phyloP scores from a whole-genome alignment of 2,329 filamentous ascomycete genomes.

The Trichoderma lentiforme region DNA sequence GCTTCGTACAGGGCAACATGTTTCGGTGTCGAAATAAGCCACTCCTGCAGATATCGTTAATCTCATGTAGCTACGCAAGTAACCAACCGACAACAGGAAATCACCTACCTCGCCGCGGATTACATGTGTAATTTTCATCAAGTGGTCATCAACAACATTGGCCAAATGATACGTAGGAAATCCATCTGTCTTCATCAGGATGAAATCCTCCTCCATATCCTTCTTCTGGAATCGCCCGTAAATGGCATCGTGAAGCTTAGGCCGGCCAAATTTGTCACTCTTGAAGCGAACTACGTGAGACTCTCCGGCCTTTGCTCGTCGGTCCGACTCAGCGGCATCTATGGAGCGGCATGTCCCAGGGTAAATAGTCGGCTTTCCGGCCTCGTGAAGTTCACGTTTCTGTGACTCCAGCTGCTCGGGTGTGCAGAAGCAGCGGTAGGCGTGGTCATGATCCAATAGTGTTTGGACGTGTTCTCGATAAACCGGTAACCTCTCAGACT shows the following conservation, averaged over 20 bases:
- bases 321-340: slow-evolving; percentile 62
- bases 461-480: slow-evolving; percentile 69
- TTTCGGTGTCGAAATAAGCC: slow-evolving; percentile 88
- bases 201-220: slow-evolving; percentile 69
- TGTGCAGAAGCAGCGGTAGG: slow-evolving; percentile 92
- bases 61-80: neutral
- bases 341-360: slow-evolving; percentile 69
- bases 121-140: slow-evolving; percentile 94
- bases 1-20: slow-evolving; percentile 69
- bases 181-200: slow-evolving; percentile 87
- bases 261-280: slow-evolving; percentile 52
- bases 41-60: slow-evolving; percentile 59
- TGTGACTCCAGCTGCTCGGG: slow-evolving; percentile 65
- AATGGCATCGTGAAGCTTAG: slow-evolving; percentile 71
- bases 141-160: slow-evolving; percentile 93
- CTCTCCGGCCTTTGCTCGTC: slow-evolving; percentile 66
- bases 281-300: slow-evolving; percentile 74
- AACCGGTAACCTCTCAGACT: slow-evolving; percentile 74
- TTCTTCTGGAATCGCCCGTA: slow-evolving; percentile 65
- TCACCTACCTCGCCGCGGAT: slow-evolving; percentile 74
- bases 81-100: too few relatives aligned
- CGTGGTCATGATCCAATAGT: slow-evolving; percentile 67
- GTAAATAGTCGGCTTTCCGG: slow-evolving; percentile 44
- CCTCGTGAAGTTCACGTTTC: slow-evolving; percentile 59
- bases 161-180: slow-evolving; percentile 96